Evolutionary conservation across 2,329 filamentous ascomycete genomes (phyloP), one percentile per base, ranked within the genome.

Genomic region (Colletotrichum gigasporum): DNA sequence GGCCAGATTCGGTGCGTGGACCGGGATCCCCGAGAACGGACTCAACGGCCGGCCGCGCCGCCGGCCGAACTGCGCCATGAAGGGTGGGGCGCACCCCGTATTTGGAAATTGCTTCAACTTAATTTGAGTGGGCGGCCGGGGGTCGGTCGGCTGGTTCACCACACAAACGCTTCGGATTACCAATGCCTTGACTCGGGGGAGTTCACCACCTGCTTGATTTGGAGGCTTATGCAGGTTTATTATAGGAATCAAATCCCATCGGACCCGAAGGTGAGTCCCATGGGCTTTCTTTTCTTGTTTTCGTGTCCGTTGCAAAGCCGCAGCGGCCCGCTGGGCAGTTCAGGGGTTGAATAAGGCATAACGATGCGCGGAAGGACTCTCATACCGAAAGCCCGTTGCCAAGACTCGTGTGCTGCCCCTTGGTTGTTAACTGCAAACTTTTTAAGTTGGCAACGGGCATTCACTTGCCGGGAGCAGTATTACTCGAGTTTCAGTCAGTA

Each of bases 11-110:
- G 47, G 30, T 3, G 47, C 16, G 39, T 22, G 45, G 8, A 16
- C 58, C 58, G 58, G 51, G 20, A 26, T 48, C 26, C 35, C 51
- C 52, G 58, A 50, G 14, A 6, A 18, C 35, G 30, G 51, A 18
- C 42, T 24, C 48, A 22, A 45, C 57, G 48, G 53, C 53, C 30
- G 51, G 34, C 24, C 34, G 42, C 39, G 53, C 53, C 30, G 51
- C 34, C 24, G 44, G 42, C 39, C 34, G 42, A 39, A 42, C 7
- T n/a, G 28, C n/a, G 28, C 10, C 8, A 11, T 26, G 14, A 37
- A n/a, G 28, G 39, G 32, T 61, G 58, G 52, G 26, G 35, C 51
- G 51, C 11, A 55, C 58, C 58, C 54, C 60, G 45, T 60, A 60
- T 41, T 42, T 22, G 35, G 60, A 63, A 53, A 63, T 63, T 60